Base-by-base conservation (phyloP, 768 basidiomycete genomes). In the Lactifluus echinatus region DNA sequence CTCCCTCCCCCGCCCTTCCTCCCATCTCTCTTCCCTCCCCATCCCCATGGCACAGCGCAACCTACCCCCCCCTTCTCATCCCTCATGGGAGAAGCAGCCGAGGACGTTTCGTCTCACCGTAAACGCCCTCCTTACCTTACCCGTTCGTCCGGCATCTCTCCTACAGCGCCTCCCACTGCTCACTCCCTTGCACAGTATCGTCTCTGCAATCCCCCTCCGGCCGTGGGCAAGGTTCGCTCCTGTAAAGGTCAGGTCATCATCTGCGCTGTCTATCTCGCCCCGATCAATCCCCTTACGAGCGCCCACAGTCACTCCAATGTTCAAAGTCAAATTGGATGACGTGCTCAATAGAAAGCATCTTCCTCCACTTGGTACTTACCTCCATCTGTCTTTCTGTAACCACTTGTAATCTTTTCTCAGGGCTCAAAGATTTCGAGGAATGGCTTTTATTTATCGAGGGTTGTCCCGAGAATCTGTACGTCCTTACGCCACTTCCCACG, bases 381-480 rank as follows among this genome's bases (percentile, higher is more conserved):
- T 36, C 33, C 19, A 47, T 40, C 17, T 31, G 59, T 21, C 49
- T 23, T 61, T 36, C 28, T 28, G 37, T 17, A 19, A 21, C 54
- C 23, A 24, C 23, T 43, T 8, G 4, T 42, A 23, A 31, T 34
- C 17, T 26, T 10, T 10, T 4, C 12, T 34, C 33, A 64, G 63
- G 59, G 15, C 66, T 71, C 53, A 83, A 83, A 83, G 71, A 72
- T 53, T 67, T 65, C 44, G 72, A 86, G 72, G 89, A 91, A 70
- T 91, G 87, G 78, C 72, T 90, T 53, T 74, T 91, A 42, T 89
- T 87, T 69, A 85, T 87, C 53, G 89, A 91, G 63, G 77, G 77
- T 54, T 76, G 77, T 46, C 81, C 85, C 23, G 88, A 90, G 68
- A 90, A 89, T 66, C 76, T 91, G 78, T 84, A 62, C 69, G 80